Base-by-base conservation (phyloP, 164 flowering plant genomes). In the Macadamia integrifolia region DNA sequence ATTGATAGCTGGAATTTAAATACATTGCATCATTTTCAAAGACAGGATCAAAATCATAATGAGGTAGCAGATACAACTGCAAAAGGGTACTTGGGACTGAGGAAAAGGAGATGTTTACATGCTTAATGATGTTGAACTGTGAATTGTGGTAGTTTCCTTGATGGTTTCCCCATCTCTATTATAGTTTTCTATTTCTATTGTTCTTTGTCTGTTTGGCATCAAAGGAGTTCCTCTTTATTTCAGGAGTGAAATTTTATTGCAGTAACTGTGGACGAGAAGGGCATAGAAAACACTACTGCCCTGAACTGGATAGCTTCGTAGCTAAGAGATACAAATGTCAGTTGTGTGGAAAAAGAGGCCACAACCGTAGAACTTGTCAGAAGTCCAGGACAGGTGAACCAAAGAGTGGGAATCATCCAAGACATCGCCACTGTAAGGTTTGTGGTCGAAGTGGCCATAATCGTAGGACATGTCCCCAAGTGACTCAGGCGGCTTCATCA, bases 221-320 rank as follows among this genome's bases (percentile, higher is more conserved):
- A 59, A 58, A 43, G 18, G 30, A 66, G 9, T 28, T 67, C 49
- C 14, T 40, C 1, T 35, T 0, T 69, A 57, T 53, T 72, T 65
- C 90, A 91, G 98, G 94, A 28, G 80, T 80, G 11, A 86, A 79
- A 73, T 91, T 83, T 74, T 85, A 72, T 81, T 93, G 97, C 80
- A 61, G 71, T 69, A 80, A 81, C 69, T 93, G 98, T 76, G 93
- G 98, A 59, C 79, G 72, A 42, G 91, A 93, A 76, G 97, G 98
- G 5, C 97, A 93, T 63, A 81, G 97, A 73, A 84, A 78, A 66
- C 78, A 84, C 76, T 86, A 87, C 75, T 93, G 97, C 65, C 98
- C 98, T 17, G 89, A 83, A 69, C 79, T 84, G 67, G 78, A 75
- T 62, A 71, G 72, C 46, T 60, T 60, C 18, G 66, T 58, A 2